Evolutionary conservation across 1,284 basidiomycete genomes (phyloP).

Genomic region (Ustilago loliicola): DNA sequence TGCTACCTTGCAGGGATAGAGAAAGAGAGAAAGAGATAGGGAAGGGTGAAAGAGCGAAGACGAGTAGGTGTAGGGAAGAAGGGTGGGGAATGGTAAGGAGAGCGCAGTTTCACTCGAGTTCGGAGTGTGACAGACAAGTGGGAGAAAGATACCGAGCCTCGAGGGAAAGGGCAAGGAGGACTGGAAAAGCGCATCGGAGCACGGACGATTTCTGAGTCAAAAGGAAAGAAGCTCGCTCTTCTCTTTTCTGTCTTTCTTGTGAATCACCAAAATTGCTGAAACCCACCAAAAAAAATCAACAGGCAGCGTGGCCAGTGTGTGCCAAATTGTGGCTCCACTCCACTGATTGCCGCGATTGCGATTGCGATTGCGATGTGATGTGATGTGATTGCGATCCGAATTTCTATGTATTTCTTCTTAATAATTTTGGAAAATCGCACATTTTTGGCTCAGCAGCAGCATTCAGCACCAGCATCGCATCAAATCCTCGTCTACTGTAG

Average conservation of each 20-base stretch:
- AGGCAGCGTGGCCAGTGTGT: neutral
- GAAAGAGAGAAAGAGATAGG: neutral
- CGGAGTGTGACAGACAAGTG: neutral
- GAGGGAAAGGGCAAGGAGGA: neutral
- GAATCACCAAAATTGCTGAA: neutral
- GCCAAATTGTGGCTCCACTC: too few relatives aligned
- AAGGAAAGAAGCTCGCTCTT: too few relatives aligned
- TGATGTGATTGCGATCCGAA: neutral
- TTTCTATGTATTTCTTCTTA: neutral
- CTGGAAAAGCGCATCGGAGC: conserved; percentile 3
- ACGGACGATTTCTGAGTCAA: conserved; percentile 12
- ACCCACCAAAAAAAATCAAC: neutral
- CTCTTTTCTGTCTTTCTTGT: neutral
- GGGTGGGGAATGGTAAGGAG: neutral
- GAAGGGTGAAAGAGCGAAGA: neutral
- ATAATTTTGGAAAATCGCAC: neutral
- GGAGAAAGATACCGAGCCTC: neutral
- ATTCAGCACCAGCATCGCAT: neutral
- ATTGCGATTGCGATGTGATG: neutral
- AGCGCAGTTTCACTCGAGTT: neutral
- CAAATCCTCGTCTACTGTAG: neutral
- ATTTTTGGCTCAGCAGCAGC: neutral
- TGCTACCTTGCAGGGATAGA: too few relatives aligned
- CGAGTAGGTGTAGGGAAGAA: neutral
- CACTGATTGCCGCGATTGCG: too few relatives aligned